Conservation (phyloP, 148 eudicot species). For the Salicornia ramosissima region DNA sequence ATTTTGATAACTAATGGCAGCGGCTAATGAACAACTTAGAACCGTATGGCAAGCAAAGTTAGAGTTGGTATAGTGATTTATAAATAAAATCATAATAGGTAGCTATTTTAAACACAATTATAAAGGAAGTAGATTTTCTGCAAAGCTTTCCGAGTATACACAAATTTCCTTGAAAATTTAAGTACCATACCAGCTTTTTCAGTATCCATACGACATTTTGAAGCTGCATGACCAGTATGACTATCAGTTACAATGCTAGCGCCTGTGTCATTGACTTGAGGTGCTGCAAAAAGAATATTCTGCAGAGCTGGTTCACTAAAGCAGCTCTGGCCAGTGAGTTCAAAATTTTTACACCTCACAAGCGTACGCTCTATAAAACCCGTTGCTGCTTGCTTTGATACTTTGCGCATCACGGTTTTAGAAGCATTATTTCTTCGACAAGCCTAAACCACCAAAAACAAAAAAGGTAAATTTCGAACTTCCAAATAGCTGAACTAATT, state of each 20-base stretch:
- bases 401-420: conserved; percentile 43
- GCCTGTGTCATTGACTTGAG: conserved; percentile 28
- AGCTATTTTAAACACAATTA: background rate
- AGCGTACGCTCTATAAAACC: conserved; percentile 48
- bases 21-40: background rate
- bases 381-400: conserved; percentile 47
- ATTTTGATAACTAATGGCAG: background rate
- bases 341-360: conserved; percentile 41
- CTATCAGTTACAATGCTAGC: conserved; percentile 14
- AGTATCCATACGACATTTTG: conserved; percentile 23
- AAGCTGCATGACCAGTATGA: conserved; percentile 21
- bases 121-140: background rate
- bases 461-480: background rate
- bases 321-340: conserved; percentile 44
- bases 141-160: background rate
- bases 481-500: background rate
- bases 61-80: background rate
- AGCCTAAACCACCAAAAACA: conserved; percentile 25
- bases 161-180: background rate
- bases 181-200: conserved; percentile 35
- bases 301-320: conserved; percentile 46
- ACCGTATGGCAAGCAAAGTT: background rate
- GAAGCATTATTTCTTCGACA: conserved; percentile 41
- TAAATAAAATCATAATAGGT: background rate
- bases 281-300: conserved; percentile 31